Conservation (phyloP, 2,329 filamentous ascomycete genomes). For the Paecilomyces niveus region DNA sequence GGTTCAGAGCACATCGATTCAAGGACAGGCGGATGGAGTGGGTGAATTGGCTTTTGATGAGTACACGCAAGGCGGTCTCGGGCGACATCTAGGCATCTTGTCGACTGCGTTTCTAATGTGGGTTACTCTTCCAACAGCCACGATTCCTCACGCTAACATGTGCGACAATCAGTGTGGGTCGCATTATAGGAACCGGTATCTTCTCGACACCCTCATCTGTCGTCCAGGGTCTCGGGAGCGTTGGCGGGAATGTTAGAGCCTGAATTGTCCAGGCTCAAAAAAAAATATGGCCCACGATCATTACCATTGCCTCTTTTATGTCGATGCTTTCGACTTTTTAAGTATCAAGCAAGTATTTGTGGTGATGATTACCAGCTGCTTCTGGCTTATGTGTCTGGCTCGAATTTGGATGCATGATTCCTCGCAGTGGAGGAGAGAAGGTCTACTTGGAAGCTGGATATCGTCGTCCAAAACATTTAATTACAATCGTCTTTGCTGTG, state of each 20-base stretch:
- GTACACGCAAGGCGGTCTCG: conserved; percentile 14
- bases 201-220: conserved; percentile 64
- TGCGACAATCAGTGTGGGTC: conserved; percentile 10
- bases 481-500: conserved; percentile 55
- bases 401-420: conserved; percentile 62
- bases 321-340: too few species aligned
- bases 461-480: conserved; percentile 52
- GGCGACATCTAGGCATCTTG: conserved; percentile 13
- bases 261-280: too few species aligned
- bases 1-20: not conserved
- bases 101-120: conserved; percentile 20
- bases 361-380: too few species aligned
- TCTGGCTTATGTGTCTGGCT: conserved; percentile 55
- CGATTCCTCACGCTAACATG: not conserved
- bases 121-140: not conserved
- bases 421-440: conserved; percentile 59
- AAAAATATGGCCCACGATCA: too few species aligned
- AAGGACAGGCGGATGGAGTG: conserved; percentile 1
- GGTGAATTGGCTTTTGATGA: conserved; percentile 15
- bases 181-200: conserved; percentile 62
- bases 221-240: conserved; percentile 56
- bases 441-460: conserved; percentile 64
- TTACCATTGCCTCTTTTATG: too few species aligned
- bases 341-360: too few species aligned
- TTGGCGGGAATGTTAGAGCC: too few species aligned